phyloP scores from a whole-genome alignment of 352 stramenopile species.

The Phytopythium aichiense region DNA sequence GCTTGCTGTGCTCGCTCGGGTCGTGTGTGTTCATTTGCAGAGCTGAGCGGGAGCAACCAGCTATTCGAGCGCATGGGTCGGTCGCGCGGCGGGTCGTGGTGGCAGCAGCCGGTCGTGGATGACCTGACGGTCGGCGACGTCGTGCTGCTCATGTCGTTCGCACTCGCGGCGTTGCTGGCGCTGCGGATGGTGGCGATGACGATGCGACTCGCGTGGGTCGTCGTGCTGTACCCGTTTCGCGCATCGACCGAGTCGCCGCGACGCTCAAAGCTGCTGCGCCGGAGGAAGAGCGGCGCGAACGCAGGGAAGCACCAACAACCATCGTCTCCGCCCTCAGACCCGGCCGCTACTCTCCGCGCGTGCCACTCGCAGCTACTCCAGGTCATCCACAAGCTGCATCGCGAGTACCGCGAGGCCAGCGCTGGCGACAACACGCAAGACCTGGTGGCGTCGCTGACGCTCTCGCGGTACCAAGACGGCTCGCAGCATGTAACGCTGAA shows the following conservation, averaged over 20 bases:
- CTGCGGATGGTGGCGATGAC: conserved; percentile 23
- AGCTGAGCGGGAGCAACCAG: not conserved
- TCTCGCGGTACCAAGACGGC: conserved; percentile 13
- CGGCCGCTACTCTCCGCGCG: conserved; percentile 25
- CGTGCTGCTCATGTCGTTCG: conserved; percentile 36
- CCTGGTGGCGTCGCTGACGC: conserved; percentile 25
- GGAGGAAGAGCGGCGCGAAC: not conserved
- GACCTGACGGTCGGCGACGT: conserved; percentile 44
- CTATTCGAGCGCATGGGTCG: not conserved
- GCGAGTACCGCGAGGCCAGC: conserved; percentile 25
- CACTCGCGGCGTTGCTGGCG: conserved; percentile 29
- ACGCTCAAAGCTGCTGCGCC: not conserved
- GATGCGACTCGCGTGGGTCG: conserved; percentile 21
- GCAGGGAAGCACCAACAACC: not conserved
- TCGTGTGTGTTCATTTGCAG: conserved; percentile 2
- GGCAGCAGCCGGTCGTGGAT: conserved; percentile 28
- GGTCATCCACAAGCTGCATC: conserved; percentile 42
- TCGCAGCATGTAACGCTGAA: conserved; percentile 22
- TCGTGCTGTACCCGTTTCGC: conserved; percentile 13
- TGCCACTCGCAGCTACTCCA: conserved; percentile 43
- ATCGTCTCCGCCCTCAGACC: conserved; percentile 5
- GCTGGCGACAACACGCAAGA: conserved; percentile 23
- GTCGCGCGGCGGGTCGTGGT: conserved; percentile 23
- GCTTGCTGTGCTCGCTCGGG: not conserved
- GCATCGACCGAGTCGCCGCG: not conserved